Evolutionary conservation across 208 protist genomes (phyloP).

Genomic region (Trypanosoma conorhini): DNA sequence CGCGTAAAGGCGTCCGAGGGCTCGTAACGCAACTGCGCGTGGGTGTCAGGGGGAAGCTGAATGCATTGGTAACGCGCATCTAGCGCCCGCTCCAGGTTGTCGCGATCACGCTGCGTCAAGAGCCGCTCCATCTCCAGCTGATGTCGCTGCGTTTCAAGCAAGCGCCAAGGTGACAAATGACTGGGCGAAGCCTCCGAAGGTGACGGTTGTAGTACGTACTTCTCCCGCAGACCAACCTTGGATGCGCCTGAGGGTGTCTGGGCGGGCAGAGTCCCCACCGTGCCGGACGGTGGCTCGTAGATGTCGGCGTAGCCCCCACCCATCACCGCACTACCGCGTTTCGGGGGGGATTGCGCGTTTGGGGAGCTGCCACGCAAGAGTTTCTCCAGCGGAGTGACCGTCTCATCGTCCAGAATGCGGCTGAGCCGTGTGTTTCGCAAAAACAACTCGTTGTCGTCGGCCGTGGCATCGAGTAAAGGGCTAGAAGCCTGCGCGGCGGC

Average conservation of each 20-base stretch:
- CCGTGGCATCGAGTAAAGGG: not conserved
- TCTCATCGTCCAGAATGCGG: conserved; percentile 17
- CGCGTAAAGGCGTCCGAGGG: conserved; percentile 11
- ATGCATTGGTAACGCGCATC: conserved; percentile 4
- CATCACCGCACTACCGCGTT: not conserved
- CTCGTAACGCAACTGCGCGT: conserved; percentile 14
- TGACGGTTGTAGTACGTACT: not conserved
- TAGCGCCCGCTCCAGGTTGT: conserved; percentile 20
- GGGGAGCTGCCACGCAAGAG: conserved; percentile 13
- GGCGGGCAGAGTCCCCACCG: not conserved
- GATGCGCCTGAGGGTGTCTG: not conserved
- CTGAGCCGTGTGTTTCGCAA: conserved; percentile 21
- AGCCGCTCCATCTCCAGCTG: conserved; percentile 27
- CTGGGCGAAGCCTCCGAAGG: not conserved
- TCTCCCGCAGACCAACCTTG: not conserved
- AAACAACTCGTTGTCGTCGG: conserved; percentile 16
- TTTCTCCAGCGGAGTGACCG: conserved; percentile 22
- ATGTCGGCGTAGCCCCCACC: conserved; percentile 7
- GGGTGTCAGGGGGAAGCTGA: conserved; percentile 3
- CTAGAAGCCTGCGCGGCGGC: not conserved
- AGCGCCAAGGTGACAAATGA: not conserved
- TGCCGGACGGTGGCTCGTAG: conserved; percentile 8
- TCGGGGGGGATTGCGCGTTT: not conserved
- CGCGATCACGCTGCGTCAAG: conserved; percentile 13
- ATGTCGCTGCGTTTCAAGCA: conserved; percentile 23